Percentiles rank a stretch among this genome's conserved stretches.
Evolutionary conservation across 441 rosid species (phyloP).

Genomic region (Eutrema salsugineum): DNA sequence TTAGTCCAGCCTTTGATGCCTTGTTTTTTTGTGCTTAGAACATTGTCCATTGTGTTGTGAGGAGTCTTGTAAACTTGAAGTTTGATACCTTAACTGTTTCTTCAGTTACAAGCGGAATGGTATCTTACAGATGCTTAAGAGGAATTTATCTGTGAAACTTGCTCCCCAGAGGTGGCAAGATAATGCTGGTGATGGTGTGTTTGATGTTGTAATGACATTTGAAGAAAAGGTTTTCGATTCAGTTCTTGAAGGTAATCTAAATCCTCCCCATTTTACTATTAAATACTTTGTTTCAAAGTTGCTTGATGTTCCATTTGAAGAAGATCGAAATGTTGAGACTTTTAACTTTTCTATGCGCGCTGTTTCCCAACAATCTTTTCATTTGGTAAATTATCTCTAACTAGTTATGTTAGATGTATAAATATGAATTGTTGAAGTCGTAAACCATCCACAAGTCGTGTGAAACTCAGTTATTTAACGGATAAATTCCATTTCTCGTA

Average conservation of each 20-base stretch:
- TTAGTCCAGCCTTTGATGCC: neutral
- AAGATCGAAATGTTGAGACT: neutral
- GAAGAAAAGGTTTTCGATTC: conserved; percentile 96
- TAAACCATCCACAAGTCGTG: neutral
- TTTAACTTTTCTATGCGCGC: neutral
- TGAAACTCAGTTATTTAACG: neutral
- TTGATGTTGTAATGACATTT: conserved; percentile 73
- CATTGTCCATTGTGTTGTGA: neutral
- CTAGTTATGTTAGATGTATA: neutral
- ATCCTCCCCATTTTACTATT: neutral
- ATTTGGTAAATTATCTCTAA: neutral
- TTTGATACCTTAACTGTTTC: conserved; percentile 9
- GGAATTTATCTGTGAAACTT: conserved; percentile 67
- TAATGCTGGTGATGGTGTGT: conserved; percentile 79
- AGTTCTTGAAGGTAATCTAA: conserved; percentile 67
- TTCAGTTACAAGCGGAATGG: conserved; percentile 90
- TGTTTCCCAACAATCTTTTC: neutral
- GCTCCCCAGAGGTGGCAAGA: conserved; percentile 98
- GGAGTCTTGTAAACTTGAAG: neutral
- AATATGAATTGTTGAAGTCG: neutral
- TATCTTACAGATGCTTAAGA: conserved; percentile 87
- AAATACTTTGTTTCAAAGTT: neutral
- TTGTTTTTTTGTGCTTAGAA: neutral
- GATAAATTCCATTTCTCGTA: neutral
- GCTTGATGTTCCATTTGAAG: neutral